Evolutionary conservation across 345 rosid genomes (phyloP).

Genomic region (Eucalyptus regnans): DNA sequence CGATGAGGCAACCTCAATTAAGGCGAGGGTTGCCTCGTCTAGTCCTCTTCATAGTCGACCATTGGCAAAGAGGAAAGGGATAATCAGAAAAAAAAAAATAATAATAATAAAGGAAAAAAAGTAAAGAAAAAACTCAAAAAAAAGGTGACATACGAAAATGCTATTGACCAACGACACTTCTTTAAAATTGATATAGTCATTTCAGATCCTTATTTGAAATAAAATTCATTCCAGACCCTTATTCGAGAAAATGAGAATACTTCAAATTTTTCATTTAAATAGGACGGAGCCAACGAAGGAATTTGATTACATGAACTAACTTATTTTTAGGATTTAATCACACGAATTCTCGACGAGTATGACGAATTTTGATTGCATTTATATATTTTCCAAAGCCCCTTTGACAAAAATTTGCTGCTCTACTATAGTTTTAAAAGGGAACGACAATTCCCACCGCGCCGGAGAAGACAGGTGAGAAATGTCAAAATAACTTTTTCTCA

Average conservation of each 20-base stretch:
- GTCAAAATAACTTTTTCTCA: background rate
- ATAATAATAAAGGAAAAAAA: too few species aligned
- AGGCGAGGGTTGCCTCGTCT: rapidly evolving
- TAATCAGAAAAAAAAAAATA: too few species aligned
- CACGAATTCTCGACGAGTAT: rapidly evolving
- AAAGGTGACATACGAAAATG: rapidly evolving
- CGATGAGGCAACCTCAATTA: rapidly evolving
- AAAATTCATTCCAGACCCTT: rapidly evolving
- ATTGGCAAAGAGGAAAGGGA: rapidly evolving
- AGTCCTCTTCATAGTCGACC: rapidly evolving
- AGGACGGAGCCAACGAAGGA: rapidly evolving
- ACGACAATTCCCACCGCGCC: background rate
- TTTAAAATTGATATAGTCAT: rapidly evolving
- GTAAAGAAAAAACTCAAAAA: too few species aligned
- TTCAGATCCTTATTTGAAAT: rapidly evolving
- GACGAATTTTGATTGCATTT: background rate
- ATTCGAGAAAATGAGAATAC: rapidly evolving
- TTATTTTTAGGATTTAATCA: background rate
- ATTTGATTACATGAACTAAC: background rate
- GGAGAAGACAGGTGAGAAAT: background rate
- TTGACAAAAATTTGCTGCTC: background rate
- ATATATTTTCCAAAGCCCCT: background rate
- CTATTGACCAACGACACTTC: rapidly evolving
- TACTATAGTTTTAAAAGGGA: background rate
- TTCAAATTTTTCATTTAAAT: rapidly evolving